Evolutionary conservation across 2,329 filamentous ascomycete genomes (phyloP).

Genomic region (Aspergillus sp.): DNA sequence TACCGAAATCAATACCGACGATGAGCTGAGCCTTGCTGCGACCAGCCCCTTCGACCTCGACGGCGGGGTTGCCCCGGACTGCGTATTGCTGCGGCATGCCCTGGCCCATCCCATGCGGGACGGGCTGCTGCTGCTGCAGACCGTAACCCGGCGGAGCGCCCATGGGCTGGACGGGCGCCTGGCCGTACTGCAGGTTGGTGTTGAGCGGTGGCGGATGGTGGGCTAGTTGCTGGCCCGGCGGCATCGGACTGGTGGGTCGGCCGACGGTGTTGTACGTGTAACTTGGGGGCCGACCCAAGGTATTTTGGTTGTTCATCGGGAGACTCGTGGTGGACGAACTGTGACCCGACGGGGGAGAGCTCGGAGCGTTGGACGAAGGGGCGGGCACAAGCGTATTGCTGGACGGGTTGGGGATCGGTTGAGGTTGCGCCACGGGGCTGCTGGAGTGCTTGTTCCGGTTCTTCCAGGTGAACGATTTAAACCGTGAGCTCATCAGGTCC

Average conservation of each 20-base stretch:
- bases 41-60: constrained; percentile 82
- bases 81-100: constrained; percentile 30
- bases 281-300: constrained; percentile 62
- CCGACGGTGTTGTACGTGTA: constrained; percentile 59
- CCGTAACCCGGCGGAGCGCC: constrained; percentile 47
- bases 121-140: constrained; percentile 37
- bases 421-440: constrained; percentile 26
- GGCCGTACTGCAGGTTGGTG: constrained; percentile 52
- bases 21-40: constrained; percentile 96
- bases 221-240: constrained; percentile 41
- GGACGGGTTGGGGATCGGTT: constrained; percentile 30
- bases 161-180: constrained; percentile 36
- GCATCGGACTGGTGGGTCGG: constrained; percentile 55
- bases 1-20: constrained; percentile 98
- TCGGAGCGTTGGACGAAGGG: constrained; percentile 34
- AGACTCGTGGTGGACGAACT: constrained; percentile 52
- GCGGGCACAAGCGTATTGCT: constrained; percentile 34
- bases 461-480: constrained; percentile 50
- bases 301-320: constrained; percentile 55
- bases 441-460: constrained; percentile 52
- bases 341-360: constrained; percentile 38
- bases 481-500: constrained; percentile 53
- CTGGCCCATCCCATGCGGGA: constrained; percentile 28
- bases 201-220: constrained; percentile 55
- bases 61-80: constrained; percentile 32